These are phyloP conservation scores for Fraxinus excelsior DNA, from an alignment of 257 asterid genomes.

Conservation along the genomic window DNA sequence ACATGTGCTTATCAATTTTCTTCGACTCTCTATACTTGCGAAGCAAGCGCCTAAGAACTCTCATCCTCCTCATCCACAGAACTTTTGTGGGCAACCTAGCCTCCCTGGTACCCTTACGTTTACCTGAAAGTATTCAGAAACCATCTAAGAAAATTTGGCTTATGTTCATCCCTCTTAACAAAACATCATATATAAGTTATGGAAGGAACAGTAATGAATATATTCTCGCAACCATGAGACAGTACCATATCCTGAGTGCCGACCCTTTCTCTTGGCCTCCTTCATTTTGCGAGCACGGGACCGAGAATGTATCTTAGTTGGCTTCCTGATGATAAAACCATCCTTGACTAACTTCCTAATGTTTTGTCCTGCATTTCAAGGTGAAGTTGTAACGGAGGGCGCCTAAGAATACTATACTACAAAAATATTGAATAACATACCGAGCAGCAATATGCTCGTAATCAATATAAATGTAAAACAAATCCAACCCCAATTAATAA, in stretches of 20 bases:
- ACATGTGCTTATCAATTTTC: slow-evolving; percentile 97
- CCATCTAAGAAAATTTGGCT: not conserved
- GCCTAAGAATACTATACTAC: not conserved
- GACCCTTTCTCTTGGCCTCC: slow-evolving; percentile 95
- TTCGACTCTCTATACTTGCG: slow-evolving; percentile 90
- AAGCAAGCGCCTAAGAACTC: slow-evolving; percentile 87
- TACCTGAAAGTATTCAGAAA: slow-evolving; percentile 46
- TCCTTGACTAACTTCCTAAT: slow-evolving; percentile 82
- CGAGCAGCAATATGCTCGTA: not conserved
- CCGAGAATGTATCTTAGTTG: slow-evolving; percentile 91
- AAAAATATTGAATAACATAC: not conserved
- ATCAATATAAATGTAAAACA: not conserved
- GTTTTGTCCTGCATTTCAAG: slow-evolving; percentile 62
- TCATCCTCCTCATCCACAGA: slow-evolving; percentile 96
- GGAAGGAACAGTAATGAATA: not conserved
- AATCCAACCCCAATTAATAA: not conserved
- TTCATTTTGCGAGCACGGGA: slow-evolving; percentile 96
- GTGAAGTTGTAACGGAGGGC: not conserved
- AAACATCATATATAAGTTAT: not conserved
- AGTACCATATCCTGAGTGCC: slow-evolving; percentile 96
- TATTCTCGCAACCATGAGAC: not conserved
- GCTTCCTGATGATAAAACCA: slow-evolving; percentile 93
- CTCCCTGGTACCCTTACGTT: slow-evolving; percentile 97
- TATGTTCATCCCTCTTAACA: not conserved
- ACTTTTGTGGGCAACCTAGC: slow-evolving; percentile 93